Evolutionary conservation across 352 stramenopile genomes (phyloP), one percentile per base, ranked within the genome.

Genomic region (Saprolegnia diclina): DNA sequence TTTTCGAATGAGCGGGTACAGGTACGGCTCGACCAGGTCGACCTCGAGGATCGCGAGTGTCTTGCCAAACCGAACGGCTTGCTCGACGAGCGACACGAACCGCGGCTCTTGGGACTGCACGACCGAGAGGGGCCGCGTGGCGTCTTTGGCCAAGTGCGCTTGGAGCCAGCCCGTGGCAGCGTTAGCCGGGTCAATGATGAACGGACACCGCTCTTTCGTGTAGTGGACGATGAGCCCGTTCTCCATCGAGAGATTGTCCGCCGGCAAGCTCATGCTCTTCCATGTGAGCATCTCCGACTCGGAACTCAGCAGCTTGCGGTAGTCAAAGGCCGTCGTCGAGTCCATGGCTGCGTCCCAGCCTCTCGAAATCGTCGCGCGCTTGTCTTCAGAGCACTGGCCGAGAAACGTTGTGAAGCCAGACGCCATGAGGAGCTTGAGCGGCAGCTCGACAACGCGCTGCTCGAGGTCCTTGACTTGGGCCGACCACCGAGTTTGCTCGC

Each of bases 21-120:
- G 68, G 73, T 96, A 95, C 11, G 95, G 87, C 67, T 98, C 90
- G 0, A 98, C 77, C 4, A 74, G 83, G 74, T 98, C 92, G 5
- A 95, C 88, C 66, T 98, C 95, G 5, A 96, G 74, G 22, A 98
- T 78, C 3, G 98, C 79, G 0, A 98, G 79, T 0, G 94, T 98
- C 65, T 98, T 98, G n/a, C 95, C 95, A 65, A 98, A 98, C 16
- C 94, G 90, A 5, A 98, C 94, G 26, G 92, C 88, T 56, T 98
- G 92, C 57, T 98, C 94, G 13, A 98, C 91, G 14, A 90, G 75
- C 56, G 85, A 97, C 6, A 91, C 85, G 54, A 98, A 98, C 2
- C 89, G 83, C 9, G 82, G 44, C 37, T 98, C 92, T 62, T 92
- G 82, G 0, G 81, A 79, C 64, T 93, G 83, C 6, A 98, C 79